A percentile compares a stretch with the other conserved stretches of the same genome.
These are phyloP conservation scores for Alisma plantagoaquatica DNA, from an alignment of 106 monocot species.

Conservation along the genomic window DNA sequence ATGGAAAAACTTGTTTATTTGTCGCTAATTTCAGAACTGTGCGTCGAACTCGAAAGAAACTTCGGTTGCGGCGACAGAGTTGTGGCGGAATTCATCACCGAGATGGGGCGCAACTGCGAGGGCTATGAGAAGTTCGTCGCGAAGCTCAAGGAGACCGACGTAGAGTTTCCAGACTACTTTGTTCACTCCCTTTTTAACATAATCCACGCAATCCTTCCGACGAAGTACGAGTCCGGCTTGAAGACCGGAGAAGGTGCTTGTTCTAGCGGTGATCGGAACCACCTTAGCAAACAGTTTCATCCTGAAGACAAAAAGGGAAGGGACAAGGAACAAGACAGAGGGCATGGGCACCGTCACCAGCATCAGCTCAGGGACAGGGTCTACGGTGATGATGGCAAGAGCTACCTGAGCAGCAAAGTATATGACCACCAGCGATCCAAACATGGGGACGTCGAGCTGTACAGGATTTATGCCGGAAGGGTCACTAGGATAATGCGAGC, in stretches of 20 bases:
- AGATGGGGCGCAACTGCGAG: slow-evolving; percentile 49
- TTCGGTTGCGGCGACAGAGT: slow-evolving; percentile 58
- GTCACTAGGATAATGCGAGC: slow-evolving; percentile 67
- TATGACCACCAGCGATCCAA: not conserved
- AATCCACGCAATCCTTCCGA: slow-evolving; percentile 81
- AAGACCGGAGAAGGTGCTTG: not conserved
- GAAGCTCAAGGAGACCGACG: slow-evolving; percentile 74
- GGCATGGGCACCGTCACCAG: not conserved
- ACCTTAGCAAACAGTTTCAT: not conserved
- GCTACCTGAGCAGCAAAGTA: not conserved
- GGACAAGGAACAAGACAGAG: not conserved
- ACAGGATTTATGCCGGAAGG: slow-evolving; percentile 58
- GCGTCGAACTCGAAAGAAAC: slow-evolving; percentile 66
- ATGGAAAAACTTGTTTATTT: slow-evolving; percentile 73
- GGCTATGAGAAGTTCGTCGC: slow-evolving; percentile 57
- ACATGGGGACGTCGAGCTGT: slow-evolving; percentile 46
- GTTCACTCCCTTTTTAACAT: slow-evolving; percentile 77
- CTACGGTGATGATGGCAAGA: slow-evolving; percentile 1
- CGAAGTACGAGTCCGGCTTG: slow-evolving; percentile 15
- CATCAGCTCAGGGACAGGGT: slow-evolving; percentile 3
- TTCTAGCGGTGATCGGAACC: not conserved
- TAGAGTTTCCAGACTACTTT: slow-evolving; percentile 88
- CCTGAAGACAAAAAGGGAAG: not conserved
- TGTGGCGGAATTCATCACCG: slow-evolving; percentile 85
- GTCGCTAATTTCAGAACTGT: slow-evolving; percentile 71